phyloP scores from a whole-genome alignment of 2,329 filamentous ascomycete species.

The Monilinia aucupariae region DNA sequence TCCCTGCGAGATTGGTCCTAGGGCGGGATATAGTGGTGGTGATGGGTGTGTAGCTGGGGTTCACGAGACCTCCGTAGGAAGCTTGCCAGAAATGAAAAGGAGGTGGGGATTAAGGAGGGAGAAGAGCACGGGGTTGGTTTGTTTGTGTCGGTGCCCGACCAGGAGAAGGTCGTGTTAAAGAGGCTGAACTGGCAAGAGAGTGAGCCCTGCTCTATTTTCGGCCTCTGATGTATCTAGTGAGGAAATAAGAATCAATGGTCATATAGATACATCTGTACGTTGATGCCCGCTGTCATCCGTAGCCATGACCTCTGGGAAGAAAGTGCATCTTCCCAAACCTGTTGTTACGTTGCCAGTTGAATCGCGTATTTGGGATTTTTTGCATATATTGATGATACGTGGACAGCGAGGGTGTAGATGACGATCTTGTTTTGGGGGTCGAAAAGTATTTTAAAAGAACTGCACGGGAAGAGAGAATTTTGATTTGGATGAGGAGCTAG shows the following conservation, averaged over 20 bases:
- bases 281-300: background rate
- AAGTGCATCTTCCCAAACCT: constrained; percentile 11
- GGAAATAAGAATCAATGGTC: no score
- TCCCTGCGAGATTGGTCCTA: no score
- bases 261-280: constrained; percentile 6
- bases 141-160: background rate
- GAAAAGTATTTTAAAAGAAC: constrained; percentile 4
- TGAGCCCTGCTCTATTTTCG: no score
- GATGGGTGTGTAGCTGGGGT: no score
- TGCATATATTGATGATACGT: constrained; percentile 1
- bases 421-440: background rate
- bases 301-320: background rate
- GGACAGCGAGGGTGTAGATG: background rate
- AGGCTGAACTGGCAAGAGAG: no score
- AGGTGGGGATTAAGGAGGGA: background rate
- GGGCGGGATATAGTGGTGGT: no score
- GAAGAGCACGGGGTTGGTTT: background rate
- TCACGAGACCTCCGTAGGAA: no score
- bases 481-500: background rate
- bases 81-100: background rate
- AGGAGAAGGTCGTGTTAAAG: background rate
- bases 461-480: background rate
- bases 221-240: no score
- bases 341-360: background rate
- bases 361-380: constrained; percentile 1